Evolutionary conservation across 2,329 filamentous ascomycete species (phyloP), one percentile per base, ranked within the genome.

Genomic region (Acrocalymma vagum): DNA sequence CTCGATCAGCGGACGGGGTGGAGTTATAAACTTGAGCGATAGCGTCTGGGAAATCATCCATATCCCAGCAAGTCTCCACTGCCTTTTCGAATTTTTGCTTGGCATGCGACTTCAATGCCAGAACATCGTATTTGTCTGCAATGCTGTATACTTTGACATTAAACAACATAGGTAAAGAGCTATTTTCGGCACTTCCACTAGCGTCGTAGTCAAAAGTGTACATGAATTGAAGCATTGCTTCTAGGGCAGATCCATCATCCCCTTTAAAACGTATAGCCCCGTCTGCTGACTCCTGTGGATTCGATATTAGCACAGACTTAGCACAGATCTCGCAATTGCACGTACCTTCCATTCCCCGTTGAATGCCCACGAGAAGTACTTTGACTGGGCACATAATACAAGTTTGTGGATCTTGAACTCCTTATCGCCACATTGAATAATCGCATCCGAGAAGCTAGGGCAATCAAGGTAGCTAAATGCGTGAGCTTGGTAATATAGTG

Each of bases 181-280:
- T 34, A 20, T 34, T 22, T 6, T 34, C 30, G 7, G 16, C 30
- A 10, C 17, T 18, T 13, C 8, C 18, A 24, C 9, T 39, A 18
- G 26, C 26, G 15, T 39, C 17, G 36, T 39, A 39, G 9, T 39
- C 26, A 22, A 39, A 30, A 3, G 17, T 29, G 16, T 39, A 39
- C 26, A 39, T 20, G 27, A 39, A 39, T 21, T 31, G 17, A 16
- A 31, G 36, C 36, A 39, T 39, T 11, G 36, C 36, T 23, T 39
- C 36, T 11, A 39, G 26, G 14, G 24, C 15, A 17, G 10, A 13
- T 11, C 14, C 9, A 5, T 39, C 26, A 23, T 39, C 36, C 8
- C 18, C 34, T 14, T 29, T 16, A 6, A 39, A 27, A 10, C 8
- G 5, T 31, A 39, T 23, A 14, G 16, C 15, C 4, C 36, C 17